These are phyloP conservation scores for Physcomitrium patens DNA, from an alignment of 225 moss, liverwort and hornwort genomes.

Conservation along the genomic window DNA sequence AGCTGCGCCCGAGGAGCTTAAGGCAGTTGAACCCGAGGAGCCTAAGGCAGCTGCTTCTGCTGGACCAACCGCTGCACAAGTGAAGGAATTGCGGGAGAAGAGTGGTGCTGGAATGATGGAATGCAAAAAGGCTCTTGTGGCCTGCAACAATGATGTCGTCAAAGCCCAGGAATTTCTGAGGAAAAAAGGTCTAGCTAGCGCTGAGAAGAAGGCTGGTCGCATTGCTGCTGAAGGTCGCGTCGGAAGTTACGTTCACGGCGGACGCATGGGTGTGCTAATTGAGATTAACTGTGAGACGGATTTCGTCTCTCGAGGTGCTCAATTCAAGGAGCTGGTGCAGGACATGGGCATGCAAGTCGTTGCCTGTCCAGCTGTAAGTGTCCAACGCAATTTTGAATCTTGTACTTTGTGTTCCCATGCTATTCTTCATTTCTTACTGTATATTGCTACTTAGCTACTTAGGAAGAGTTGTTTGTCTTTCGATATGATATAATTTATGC, in stretches of 20 bases:
- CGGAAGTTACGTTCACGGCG: slow-evolving; percentile 93
- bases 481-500: background rate
- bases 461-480: background rate
- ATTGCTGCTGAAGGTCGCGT: slow-evolving; percentile 86
- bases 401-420: fast-evolving
- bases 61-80: slow-evolving; percentile 62
- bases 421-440: background rate
- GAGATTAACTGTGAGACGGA: slow-evolving; percentile 98
- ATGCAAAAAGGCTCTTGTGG: slow-evolving; percentile 88
- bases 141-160: slow-evolving; percentile 57
- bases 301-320: slow-evolving; percentile 74
- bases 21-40: background rate
- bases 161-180: slow-evolving; percentile 79
- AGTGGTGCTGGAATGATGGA: slow-evolving; percentile 99
- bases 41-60: background rate
- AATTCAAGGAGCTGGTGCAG: slow-evolving; percentile 81
- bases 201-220: slow-evolving; percentile 90
- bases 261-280: slow-evolving; percentile 88
- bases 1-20: background rate
- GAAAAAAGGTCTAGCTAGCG: slow-evolving; percentile 91
- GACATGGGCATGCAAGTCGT: slow-evolving; percentile 84
- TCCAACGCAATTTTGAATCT: background rate
- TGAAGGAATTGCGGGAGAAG: slow-evolving; percentile 81
- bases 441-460: background rate
- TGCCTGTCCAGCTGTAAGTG: slow-evolving; percentile 55